Evolutionary conservation across 257 asterid genomes (phyloP).

Genomic region (Agastache rugosa): DNA sequence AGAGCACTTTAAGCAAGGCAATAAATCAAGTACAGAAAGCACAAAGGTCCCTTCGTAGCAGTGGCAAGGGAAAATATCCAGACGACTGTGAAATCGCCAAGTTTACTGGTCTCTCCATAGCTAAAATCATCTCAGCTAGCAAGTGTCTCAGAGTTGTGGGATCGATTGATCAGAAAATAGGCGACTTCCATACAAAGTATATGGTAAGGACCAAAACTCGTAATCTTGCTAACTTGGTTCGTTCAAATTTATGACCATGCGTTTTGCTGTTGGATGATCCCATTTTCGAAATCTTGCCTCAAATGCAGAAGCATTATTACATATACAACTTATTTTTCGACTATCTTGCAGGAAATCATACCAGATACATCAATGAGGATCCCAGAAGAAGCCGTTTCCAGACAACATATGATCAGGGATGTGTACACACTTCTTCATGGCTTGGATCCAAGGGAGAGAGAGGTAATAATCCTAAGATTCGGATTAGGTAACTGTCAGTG

Average conservation of each 20-base stretch:
- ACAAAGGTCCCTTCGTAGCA: conserved; percentile 61
- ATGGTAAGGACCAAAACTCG: conserved; percentile 49
- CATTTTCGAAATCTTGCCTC: conserved; percentile 8
- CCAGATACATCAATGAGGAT: conserved; percentile 61
- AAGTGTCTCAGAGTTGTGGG: conserved; percentile 81
- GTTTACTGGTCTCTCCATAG: conserved; percentile 70
- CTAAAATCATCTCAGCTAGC: conserved; percentile 65
- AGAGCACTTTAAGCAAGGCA: conserved; percentile 70
- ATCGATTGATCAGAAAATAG: conserved; percentile 78
- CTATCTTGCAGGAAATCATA: conserved; percentile 58
- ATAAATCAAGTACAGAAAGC: conserved; percentile 74
- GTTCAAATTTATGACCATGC: background rate
- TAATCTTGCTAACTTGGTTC: background rate
- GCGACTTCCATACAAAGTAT: conserved; percentile 54
- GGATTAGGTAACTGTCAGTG: conserved; percentile 63
- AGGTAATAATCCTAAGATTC: conserved; percentile 72
- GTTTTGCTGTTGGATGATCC: background rate
- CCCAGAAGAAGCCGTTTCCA: conserved; percentile 60
- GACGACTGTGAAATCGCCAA: conserved; percentile 67
- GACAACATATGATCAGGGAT: conserved; percentile 56
- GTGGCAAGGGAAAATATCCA: conserved; percentile 60
- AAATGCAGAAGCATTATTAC: background rate
- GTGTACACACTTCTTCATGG: conserved; percentile 57
- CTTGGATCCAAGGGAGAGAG: conserved; percentile 71
- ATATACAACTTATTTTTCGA: background rate